phyloP scores from a whole-genome alignment of 768 basidiomycete species.

The Amanita inopinata region DNA sequence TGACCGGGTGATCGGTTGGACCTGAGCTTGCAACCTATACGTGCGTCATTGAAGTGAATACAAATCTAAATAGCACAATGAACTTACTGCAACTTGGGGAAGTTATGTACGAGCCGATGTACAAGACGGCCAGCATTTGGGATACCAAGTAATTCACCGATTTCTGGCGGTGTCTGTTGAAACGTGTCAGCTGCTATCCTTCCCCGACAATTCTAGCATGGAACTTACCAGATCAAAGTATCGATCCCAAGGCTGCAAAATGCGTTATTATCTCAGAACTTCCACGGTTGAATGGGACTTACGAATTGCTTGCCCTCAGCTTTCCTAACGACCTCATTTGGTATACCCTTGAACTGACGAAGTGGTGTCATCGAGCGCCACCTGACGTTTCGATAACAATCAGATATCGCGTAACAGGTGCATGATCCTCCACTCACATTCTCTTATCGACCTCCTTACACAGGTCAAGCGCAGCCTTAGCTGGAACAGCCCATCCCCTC shows the following conservation, averaged over 20 bases:
- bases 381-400: too few relatives aligned
- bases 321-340: slow-evolving; percentile 74
- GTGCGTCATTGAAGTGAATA: too few relatives aligned
- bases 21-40: slow-evolving; percentile 79
- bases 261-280: slow-evolving; percentile 6
- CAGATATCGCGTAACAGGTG: too few relatives aligned
- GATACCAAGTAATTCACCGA: slow-evolving; percentile 91
- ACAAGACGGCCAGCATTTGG: slow-evolving; percentile 90
- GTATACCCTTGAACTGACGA: slow-evolving; percentile 90
- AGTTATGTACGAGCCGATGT: slow-evolving; percentile 88
- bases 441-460: slow-evolving; percentile 94
- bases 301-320: slow-evolving; percentile 98
- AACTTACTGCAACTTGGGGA: slow-evolving; percentile 86
- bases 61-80: too few relatives aligned
- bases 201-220: background rate
- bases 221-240: slow-evolving; percentile 77
- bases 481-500: slow-evolving; percentile 95
- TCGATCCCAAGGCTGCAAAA: slow-evolving; percentile 78
- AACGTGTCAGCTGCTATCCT: too few relatives aligned
- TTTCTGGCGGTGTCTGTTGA: slow-evolving; percentile 74
- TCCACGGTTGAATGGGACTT: slow-evolving; percentile 19
- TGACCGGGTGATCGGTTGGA: slow-evolving; percentile 92
- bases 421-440: too few relatives aligned
- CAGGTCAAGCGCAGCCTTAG: slow-evolving; percentile 81
- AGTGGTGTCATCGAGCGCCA: slow-evolving; percentile 97